These are phyloP conservation scores for Barbarea vulgaris DNA, from an alignment of 345 rosid species.

Conservation along the genomic window DNA sequence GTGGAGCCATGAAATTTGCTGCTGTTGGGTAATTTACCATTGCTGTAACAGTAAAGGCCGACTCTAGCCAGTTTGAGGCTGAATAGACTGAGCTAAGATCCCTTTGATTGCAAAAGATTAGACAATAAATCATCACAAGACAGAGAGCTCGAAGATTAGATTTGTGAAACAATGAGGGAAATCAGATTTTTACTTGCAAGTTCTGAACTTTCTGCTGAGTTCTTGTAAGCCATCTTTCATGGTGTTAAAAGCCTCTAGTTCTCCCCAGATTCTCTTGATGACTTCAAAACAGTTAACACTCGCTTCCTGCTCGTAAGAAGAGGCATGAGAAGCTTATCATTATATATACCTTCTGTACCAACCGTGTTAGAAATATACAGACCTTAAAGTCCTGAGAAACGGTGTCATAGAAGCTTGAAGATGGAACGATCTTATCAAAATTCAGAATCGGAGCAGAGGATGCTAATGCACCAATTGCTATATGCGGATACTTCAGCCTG, in stretches of 20 bases:
- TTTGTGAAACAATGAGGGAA: background rate
- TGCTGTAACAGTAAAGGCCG: conserved; percentile 43
- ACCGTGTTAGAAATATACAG: background rate
- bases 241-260: conserved; percentile 51
- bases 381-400: conserved; percentile 75
- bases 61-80: background rate
- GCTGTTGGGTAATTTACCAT: conserved; percentile 78
- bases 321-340: background rate
- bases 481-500: conserved; percentile 75
- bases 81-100: background rate
- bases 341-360: background rate
- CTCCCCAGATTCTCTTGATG: conserved; percentile 71
- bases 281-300: conserved; percentile 69
- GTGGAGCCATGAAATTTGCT: conserved; percentile 70
- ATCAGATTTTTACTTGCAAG: conserved; percentile 53
- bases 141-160: background rate
- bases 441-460: conserved; percentile 78
- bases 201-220: conserved; percentile 62
- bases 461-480: conserved; percentile 73
- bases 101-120: background rate
- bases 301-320: conserved; percentile 47
- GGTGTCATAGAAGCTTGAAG: conserved; percentile 70
- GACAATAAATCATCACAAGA: background rate
- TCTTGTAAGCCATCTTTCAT: conserved; percentile 52
- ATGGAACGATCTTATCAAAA: conserved; percentile 66